phyloP scores from a whole-genome alignment of 108 stramenopile genomes.

The Nitzschia palea region DNA sequence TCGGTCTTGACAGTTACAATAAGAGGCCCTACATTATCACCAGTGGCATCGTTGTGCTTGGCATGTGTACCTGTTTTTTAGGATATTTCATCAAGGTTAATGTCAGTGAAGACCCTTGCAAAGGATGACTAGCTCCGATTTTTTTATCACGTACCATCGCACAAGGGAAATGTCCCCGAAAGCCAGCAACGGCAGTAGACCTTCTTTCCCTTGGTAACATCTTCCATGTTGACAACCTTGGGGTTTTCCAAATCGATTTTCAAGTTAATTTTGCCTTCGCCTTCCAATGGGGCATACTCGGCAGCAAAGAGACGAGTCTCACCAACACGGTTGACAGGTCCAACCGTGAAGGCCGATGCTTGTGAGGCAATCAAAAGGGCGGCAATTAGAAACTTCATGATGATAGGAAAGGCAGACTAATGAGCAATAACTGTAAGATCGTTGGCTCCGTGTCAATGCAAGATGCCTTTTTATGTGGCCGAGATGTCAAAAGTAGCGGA shows the following conservation, averaged over 20 bases:
- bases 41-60: conserved; percentile 81
- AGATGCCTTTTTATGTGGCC: too few relatives aligned
- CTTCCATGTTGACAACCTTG: conserved; percentile 67
- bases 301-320: conserved; percentile 8
- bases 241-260: conserved; percentile 63
- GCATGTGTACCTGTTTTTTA: conserved; percentile 37
- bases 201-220: conserved; percentile 62
- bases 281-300: conserved; percentile 35
- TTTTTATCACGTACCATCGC: conserved; percentile 66
- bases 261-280: conserved; percentile 57
- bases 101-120: too few relatives aligned
- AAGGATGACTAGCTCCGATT: too few relatives aligned
- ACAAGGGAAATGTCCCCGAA: conserved; percentile 82
- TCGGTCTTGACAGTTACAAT: conserved; percentile 72
- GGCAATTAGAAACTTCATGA: conserved; percentile 17
- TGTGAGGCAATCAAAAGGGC: conserved; percentile 2
- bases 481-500: too few relatives aligned
- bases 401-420: conserved; percentile 4
- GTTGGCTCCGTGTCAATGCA: too few relatives aligned
- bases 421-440: too few relatives aligned
- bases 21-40: conserved; percentile 91
- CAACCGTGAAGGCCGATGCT: conserved; percentile 11
- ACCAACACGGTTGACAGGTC: not conserved
- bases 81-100: too few relatives aligned
- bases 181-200: conserved; percentile 90